Evolutionary conservation across 495 filamentous ascomycete genomes (phyloP), one percentile per base, ranked within the genome.

Genomic region (Xylaria grammica): DNA sequence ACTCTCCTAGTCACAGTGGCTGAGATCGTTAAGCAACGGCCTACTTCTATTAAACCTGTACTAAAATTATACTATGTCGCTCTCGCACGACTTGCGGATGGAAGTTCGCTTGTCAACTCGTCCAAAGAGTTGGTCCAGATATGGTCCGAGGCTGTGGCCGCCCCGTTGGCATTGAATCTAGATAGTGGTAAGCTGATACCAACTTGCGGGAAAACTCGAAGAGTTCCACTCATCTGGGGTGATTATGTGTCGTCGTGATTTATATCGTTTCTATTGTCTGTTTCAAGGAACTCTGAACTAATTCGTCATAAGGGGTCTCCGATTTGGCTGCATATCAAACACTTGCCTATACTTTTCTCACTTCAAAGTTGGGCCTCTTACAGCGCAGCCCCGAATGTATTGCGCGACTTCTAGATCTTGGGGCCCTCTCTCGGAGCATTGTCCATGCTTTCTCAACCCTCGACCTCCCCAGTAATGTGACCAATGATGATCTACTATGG

Each of bases 401-500:
- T 52, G 58, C 68, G 46, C 42, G 24, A 17, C 22, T 22, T 40
- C 24, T 75, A 32, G 52, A 74, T 45, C 56, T 75, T 52, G 42
- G 69, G 30, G 26, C 65, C 62, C 68, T 82, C 7, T 77, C 75
- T 0, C 62, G 55, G 38, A 70, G 61, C 67, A 73, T 73, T n/a
- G 54, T 73, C 26, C 36, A 67, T 54, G 56, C 46, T 34, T 69
- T 71, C 34, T 69, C 71, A 5, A 17, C 26, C 10, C 57, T 8
- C 13, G 42, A 58, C 3, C 29, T 30, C 22, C 32, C 50, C 46
- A 19, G 42, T 53, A 54, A 9, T 19, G 15, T 64, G 24, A 75
- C 77, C 53, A 69, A 72, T 11, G 69, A 77, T 40, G 71, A 72
- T 24, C 81, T 83, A 17, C 77, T 93, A 22, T 96, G 93, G 90